Evolutionary conservation across 176 grass and related monocot species (phyloP).

Genomic region (Avena insularis): DNA sequence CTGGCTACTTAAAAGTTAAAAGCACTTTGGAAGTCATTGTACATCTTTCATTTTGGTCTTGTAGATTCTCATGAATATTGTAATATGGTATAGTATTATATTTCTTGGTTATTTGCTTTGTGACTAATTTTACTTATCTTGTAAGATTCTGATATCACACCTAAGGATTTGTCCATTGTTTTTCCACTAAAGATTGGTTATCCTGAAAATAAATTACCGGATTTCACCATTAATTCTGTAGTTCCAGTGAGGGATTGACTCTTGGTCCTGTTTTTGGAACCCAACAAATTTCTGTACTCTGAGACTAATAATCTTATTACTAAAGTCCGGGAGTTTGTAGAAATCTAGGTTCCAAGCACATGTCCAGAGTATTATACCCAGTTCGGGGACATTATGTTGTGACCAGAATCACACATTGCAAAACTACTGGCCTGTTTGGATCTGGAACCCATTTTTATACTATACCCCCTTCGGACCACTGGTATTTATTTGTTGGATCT

Average conservation of each 20-base stretch:
- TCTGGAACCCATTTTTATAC: conserved; percentile 7
- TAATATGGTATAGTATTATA: conserved; percentile 37
- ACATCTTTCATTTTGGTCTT: conserved; percentile 42
- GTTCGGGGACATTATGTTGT: neutral
- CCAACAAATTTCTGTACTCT: conserved; percentile 16
- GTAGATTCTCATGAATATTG: conserved; percentile 47
- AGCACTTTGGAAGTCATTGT: conserved; percentile 43
- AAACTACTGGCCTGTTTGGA: neutral
- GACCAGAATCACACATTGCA: neutral
- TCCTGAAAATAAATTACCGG: neutral
- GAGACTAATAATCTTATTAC: neutral
- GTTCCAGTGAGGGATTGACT: conserved; percentile 5
- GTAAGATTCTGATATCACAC: conserved; percentile 28
- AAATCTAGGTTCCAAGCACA: conserved; percentile 3
- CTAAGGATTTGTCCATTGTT: neutral
- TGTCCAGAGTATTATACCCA: conserved; percentile 4
- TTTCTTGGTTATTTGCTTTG: neutral
- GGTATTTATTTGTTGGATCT: conserved; percentile 14
- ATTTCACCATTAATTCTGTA: conserved; percentile 13
- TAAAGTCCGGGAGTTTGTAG: neutral
- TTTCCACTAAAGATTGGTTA: conserved; percentile 5
- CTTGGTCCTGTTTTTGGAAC: conserved; percentile 14
- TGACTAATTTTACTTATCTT: conserved; percentile 34
- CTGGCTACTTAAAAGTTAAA: conserved; percentile 38
- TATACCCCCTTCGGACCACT: neutral